These are phyloP conservation scores for Trichophyton benhamiae DNA, from an alignment of 2,329 filamentous ascomycete species.

Conservation along the genomic window DNA sequence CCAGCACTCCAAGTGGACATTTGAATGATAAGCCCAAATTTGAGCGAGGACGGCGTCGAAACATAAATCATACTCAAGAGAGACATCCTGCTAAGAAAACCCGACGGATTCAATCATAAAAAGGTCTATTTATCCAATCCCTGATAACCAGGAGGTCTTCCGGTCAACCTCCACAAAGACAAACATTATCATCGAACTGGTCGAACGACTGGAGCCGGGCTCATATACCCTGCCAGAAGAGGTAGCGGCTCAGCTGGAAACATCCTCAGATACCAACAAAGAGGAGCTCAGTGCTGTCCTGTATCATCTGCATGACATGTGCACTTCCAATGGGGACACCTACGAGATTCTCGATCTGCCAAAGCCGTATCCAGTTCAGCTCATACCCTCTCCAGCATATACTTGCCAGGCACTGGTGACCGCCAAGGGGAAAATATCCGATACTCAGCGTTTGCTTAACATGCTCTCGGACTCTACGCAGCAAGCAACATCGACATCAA, in stretches of 20 bases:
- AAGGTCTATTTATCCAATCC: constrained; percentile 16
- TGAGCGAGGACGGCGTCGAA: not conserved
- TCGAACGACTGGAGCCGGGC: constrained; percentile 54
- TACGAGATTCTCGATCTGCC: constrained; percentile 51
- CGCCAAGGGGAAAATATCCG: not conserved
- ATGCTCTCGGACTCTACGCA: constrained; percentile 5
- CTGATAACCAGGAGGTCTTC: constrained; percentile 72
- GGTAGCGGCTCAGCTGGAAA: constrained; percentile 4
- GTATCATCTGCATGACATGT: constrained; percentile 56
- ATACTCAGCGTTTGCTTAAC: not conserved
- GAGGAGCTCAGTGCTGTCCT: constrained; percentile 55
- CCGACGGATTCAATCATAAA: not conserved
- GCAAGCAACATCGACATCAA: not conserved
- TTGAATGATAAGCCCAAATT: not conserved
- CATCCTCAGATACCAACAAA: constrained; percentile 32
- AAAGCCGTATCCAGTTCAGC: constrained; percentile 42
- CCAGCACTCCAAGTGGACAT: not conserved
- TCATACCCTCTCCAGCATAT: constrained; percentile 23
- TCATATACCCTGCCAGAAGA: constrained; percentile 14
- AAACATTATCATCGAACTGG: constrained; percentile 79
- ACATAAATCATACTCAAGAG: not conserved
- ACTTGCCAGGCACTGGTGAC: constrained; percentile 14
- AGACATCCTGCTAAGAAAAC: not conserved
- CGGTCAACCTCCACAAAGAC: constrained; percentile 74
- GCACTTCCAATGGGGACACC: constrained; percentile 50